Base-by-base conservation (phyloP, 306 rosid species). In the Mimosa bimucronata region DNA sequence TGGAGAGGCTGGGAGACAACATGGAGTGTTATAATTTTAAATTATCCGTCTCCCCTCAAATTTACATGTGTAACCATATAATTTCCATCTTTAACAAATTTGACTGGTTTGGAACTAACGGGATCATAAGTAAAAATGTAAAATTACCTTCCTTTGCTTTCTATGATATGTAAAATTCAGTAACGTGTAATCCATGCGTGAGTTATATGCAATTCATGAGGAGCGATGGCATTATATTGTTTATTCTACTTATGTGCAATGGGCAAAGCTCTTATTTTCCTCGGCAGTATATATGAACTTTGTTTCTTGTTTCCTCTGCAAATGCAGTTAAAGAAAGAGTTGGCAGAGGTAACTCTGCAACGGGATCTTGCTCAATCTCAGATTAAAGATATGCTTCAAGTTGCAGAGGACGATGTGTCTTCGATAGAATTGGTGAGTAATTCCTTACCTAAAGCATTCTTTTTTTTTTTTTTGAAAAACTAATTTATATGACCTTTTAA, bases 261-360 rank as follows among this genome's bases (percentile, higher is more conserved):
- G 71, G 57, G 42, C 78, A 55, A 53, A 69, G 68, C 26, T 66
- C 68, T 76, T 9, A 55, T 73, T 77, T 50, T 70, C 42, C 41
- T 12, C 31, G 72, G 62, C 38, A 74, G 45, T 34, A 50, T 40
- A 68, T 31, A 74, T 77, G 79, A 77, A 70, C 38, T 46, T 10
- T 58, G 60, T 75, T 10, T 80, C 25, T 76, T 83, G 26, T 31
- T 57, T 74, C 41, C 66, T 28, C 57, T 45, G 65, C 40, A 57
- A 75, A 45, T 86, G 90, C 93, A 96, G 99, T 94, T 96, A 71
- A 91, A 84, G 88, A 88, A 86, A 81, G 97, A 93, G 88, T 52
- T 91, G 21, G 77, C 75, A 45, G 97, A 93, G 71, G 77, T 92
- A 52, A 75, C 88, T 19, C 44, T 82, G 87, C 90, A 96, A 83